Percentiles rank a stretch among this genome's conserved stretches.
Evolutionary conservation across 495 filamentous ascomycete species (phyloP).

Genomic region (Astrocystis sublimbata): DNA sequence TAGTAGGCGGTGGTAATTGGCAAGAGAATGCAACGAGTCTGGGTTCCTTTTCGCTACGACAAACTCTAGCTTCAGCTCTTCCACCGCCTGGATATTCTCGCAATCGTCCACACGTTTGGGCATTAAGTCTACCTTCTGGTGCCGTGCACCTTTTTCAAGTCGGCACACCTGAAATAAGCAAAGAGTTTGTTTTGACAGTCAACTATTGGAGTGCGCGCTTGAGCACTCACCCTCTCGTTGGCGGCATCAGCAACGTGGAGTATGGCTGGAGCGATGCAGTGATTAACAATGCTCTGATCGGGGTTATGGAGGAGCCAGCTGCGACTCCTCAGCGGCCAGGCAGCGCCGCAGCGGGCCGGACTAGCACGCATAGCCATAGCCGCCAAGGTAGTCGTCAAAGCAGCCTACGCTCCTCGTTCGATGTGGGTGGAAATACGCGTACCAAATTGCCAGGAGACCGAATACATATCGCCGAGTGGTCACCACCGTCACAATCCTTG

Average conservation of each 20-base stretch:
- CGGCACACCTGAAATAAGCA: slow-evolving; percentile 90
- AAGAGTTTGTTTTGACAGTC: slow-evolving; percentile 89
- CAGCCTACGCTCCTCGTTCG: slow-evolving; percentile 46
- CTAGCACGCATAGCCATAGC: slow-evolving; percentile 47
- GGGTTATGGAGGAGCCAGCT: slow-evolving; percentile 47
- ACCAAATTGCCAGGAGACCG: slow-evolving; percentile 78
- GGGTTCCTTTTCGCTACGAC: slow-evolving; percentile 82
- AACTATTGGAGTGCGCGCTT: slow-evolving; percentile 98
- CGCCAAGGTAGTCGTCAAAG: slow-evolving; percentile 37
- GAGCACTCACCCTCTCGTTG: slow-evolving; percentile 87
- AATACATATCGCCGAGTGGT: slow-evolving; percentile 85
- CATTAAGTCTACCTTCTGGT: slow-evolving; percentile 85
- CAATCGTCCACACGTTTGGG: slow-evolving; percentile 89
- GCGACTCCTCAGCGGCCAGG: slow-evolving; percentile 41
- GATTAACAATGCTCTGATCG: slow-evolving; percentile 71
- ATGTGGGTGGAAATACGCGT: slow-evolving; percentile 58
- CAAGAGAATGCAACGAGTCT: slow-evolving; percentile 88
- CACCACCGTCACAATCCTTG: slow-evolving; percentile 89
- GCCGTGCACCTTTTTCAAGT: slow-evolving; percentile 97
- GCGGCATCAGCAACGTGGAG: slow-evolving; percentile 94
- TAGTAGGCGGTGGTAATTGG: slow-evolving; percentile 95
- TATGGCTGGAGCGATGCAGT: slow-evolving; percentile 95
- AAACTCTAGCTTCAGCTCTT: slow-evolving; percentile 87
- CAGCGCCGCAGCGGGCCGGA: slow-evolving; percentile 40
- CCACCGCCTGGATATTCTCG: slow-evolving; percentile 93